phyloP scores from a whole-genome alignment of 106 monocot species.

The Alisma plantagoaquatica region DNA sequence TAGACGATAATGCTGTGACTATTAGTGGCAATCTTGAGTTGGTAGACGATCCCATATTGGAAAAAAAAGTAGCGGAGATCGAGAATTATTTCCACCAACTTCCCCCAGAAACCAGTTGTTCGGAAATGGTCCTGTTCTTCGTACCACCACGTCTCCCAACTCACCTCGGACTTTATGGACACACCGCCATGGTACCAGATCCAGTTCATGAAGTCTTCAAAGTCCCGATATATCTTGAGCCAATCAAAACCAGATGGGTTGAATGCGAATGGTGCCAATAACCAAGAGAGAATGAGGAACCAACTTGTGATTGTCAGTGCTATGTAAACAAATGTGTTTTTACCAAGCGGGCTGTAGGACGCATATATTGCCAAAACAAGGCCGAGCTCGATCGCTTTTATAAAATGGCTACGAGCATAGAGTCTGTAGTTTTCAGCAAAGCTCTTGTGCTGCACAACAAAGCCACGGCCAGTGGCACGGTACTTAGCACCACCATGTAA shows the following conservation, averaged over 20 bases:
- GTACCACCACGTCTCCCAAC: slow-evolving; percentile 96
- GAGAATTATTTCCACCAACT: slow-evolving; percentile 62
- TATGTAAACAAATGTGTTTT: slow-evolving; percentile 73
- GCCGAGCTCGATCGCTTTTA: slow-evolving; percentile 88
- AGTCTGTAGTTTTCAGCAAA: slow-evolving; percentile 88
- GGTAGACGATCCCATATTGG: slow-evolving; percentile 83
- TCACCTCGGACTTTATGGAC: slow-evolving; percentile 56
- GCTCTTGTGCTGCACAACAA: slow-evolving; percentile 87
- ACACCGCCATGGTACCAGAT: slow-evolving; percentile 75
- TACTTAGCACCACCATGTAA: slow-evolving; percentile 93
- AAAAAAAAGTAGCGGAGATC: slow-evolving; percentile 77
- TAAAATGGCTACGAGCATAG: slow-evolving; percentile 85
- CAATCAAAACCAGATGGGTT: slow-evolving; percentile 95
- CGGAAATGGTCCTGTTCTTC: slow-evolving; percentile 76
- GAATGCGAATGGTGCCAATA: slow-evolving; percentile 85
- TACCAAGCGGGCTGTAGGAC: slow-evolving; percentile 46
- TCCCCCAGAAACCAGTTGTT: slow-evolving; percentile 71
- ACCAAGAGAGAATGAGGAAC: slow-evolving; percentile 88
- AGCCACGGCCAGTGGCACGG: slow-evolving; percentile 84
- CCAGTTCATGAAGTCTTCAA: slow-evolving; percentile 88
- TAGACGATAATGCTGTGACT: slow-evolving; percentile 61
- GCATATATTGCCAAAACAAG: slow-evolving; percentile 76
- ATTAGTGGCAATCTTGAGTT: slow-evolving; percentile 44
- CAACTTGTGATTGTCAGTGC: slow-evolving; percentile 74
- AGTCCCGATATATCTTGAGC: slow-evolving; percentile 86